A percentile compares a stretch with the other conserved stretches of the same genome.
Conservation (phyloP, 2,329 filamentous ascomycete species). For the Madurella mycetomatis region DNA sequence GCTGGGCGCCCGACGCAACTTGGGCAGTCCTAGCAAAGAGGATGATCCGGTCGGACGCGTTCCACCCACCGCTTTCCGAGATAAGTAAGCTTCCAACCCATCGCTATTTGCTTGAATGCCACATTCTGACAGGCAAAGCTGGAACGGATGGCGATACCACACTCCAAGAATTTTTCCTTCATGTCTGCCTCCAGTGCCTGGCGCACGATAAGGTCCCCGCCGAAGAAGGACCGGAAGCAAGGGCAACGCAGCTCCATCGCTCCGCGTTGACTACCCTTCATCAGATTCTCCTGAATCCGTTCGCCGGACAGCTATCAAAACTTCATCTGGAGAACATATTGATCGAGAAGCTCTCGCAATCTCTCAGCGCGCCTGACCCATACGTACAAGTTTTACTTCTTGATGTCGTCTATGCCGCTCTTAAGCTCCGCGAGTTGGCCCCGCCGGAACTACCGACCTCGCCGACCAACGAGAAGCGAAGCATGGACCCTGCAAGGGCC, state of each 20-base stretch:
- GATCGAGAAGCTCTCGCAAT: conserved; percentile 61
- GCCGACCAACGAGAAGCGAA: conserved; percentile 46
- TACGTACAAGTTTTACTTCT: conserved; percentile 74
- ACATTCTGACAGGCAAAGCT: conserved; percentile 36
- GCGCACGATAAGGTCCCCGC: conserved; percentile 37
- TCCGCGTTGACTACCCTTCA: conserved; percentile 66
- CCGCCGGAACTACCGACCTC: conserved; percentile 40
- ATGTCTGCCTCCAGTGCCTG: conserved; percentile 61
- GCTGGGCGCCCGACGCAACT: conserved; percentile 61
- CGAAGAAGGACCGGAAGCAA: conserved; percentile 38
- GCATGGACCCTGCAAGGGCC: conserved; percentile 39
- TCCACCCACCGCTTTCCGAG: conserved; percentile 39
- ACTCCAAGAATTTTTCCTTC: conserved; percentile 64
- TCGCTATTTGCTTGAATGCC: not conserved
- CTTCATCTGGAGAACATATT: conserved; percentile 66
- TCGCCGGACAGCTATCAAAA: conserved; percentile 53
- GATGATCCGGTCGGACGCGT: conserved; percentile 45
- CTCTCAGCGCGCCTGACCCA: conserved; percentile 58
- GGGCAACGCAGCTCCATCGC: conserved; percentile 65
- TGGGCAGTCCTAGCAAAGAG: conserved; percentile 68
- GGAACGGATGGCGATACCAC: conserved; percentile 53
- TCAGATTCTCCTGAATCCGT: conserved; percentile 62
- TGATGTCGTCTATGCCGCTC: conserved; percentile 68
- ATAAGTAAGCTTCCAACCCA: conserved; percentile 46
- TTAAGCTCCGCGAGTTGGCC: conserved; percentile 58